Percentiles rank a stretch among this genome's conserved stretches.
Evolutionary conservation across 805 yeast genomes (phyloP).

Genomic region (Saturnispora hagleri): DNA sequence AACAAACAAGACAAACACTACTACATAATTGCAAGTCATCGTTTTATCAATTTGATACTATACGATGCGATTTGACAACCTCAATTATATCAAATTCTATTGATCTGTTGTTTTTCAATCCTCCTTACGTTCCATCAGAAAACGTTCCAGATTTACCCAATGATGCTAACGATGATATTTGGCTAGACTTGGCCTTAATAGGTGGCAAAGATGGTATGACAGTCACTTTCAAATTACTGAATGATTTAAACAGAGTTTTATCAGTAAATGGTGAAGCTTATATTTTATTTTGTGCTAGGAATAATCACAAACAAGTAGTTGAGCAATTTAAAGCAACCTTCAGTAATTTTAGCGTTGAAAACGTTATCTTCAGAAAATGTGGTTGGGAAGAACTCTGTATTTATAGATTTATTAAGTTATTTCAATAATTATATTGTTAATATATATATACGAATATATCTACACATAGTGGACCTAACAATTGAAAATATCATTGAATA

Average conservation of each 20-base stretch:
- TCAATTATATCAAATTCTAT: conserved; percentile 38
- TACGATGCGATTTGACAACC: conserved; percentile 52
- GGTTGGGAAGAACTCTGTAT: conserved; percentile 93
- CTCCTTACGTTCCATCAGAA: conserved; percentile 94
- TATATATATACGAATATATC: neutral
- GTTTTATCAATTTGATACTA: conserved; percentile 30
- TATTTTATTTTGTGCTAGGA: conserved; percentile 84
- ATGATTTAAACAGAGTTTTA: conserved; percentile 43
- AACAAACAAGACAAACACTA: conserved; percentile 37
- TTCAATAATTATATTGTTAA: neutral
- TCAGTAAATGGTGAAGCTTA: conserved; percentile 66
- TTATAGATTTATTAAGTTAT: conserved; percentile 42
- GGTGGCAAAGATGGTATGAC: conserved; percentile 93
- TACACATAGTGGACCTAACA: neutral
- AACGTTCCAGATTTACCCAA: conserved; percentile 53
- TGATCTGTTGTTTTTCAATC: conserved; percentile 81
- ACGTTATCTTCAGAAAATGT: conserved; percentile 65
- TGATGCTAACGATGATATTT: conserved; percentile 37
- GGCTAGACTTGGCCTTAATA: conserved; percentile 84
- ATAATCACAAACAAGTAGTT: conserved; percentile 61
- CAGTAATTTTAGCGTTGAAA: conserved; percentile 40
- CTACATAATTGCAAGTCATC: conserved; percentile 14
- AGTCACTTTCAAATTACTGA: conserved; percentile 59
- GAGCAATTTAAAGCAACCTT: conserved; percentile 31
- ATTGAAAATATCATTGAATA: conserved; percentile 42